Conservation (phyloP, 345 rosid species). For the Punica granatum region DNA sequence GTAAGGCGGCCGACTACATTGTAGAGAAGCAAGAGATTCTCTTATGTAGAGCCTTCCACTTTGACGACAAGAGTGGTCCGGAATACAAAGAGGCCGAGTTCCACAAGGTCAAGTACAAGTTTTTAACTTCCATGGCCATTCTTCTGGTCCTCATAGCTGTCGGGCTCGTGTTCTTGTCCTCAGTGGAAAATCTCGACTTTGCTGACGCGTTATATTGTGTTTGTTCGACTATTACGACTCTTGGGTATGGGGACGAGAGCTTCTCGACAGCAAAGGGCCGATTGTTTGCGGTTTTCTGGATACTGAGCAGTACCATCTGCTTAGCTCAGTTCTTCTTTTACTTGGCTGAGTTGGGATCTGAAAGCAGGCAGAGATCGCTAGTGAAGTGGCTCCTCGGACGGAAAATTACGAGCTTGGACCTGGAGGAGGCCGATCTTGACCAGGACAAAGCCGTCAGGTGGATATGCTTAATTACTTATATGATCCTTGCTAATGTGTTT, state of each 20-base stretch:
- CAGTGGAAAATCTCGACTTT: conserved; percentile 23
- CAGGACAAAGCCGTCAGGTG: conserved; percentile 41
- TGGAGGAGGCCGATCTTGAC: conserved; percentile 42
- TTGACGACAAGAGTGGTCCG: conserved; percentile 17
- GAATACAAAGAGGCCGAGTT: conserved; percentile 29
- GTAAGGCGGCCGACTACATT: conserved; percentile 49
- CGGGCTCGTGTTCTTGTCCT: conserved; percentile 28
- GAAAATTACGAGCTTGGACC: conserved; percentile 25
- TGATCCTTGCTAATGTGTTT: background rate
- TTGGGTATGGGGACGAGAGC: conserved; percentile 55
- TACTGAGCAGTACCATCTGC: conserved; percentile 40
- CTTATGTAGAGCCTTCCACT: conserved; percentile 32
- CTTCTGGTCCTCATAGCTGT: conserved; percentile 23
- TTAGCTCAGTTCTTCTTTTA: conserved; percentile 47
- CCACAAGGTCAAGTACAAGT: conserved; percentile 28
- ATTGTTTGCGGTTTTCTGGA: conserved; percentile 46
- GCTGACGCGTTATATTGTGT: conserved; percentile 50
- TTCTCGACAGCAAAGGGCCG: conserved; percentile 40
- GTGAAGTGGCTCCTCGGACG: conserved; percentile 26
- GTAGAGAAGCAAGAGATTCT: conserved; percentile 40
- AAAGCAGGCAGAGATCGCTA: conserved; percentile 23
- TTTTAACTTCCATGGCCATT: conserved; percentile 14
- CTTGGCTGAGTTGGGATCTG: conserved; percentile 36
- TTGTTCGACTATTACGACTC: conserved; percentile 44
- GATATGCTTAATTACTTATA: background rate